phyloP scores from a whole-genome alignment of 345 rosid genomes.

The Gossypium herbaceum region DNA sequence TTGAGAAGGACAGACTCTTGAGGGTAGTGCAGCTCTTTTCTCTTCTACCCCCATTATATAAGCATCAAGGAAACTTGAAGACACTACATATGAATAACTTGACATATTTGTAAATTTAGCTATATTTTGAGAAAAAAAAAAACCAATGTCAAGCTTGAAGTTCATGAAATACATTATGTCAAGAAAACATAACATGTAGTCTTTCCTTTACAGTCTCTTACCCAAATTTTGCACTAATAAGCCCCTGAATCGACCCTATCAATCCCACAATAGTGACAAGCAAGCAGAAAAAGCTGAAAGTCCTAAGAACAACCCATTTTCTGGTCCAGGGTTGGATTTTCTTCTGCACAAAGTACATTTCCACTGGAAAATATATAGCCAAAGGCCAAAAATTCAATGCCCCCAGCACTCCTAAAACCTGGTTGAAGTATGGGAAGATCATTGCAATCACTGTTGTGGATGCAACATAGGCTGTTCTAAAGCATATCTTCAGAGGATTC shows the following conservation, averaged over 20 bases:
- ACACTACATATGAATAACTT: background rate
- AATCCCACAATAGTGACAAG: constrained; percentile 33
- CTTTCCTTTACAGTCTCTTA: background rate
- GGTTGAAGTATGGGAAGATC: constrained; percentile 64
- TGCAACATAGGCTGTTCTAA: constrained; percentile 40
- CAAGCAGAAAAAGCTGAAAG: constrained; percentile 47
- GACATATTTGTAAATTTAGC: background rate
- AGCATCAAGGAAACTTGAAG: too few relatives aligned
- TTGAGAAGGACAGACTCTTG: too few relatives aligned
- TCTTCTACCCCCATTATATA: too few relatives aligned
- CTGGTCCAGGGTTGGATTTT: constrained; percentile 45
- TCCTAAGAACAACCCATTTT: constrained; percentile 48
- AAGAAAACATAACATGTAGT: background rate
- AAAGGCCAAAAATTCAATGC: constrained; percentile 73
- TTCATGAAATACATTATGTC: background rate
- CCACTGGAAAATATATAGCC: constrained; percentile 61
- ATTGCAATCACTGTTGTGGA: constrained; percentile 40
- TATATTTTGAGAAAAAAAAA: background rate
- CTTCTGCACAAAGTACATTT: constrained; percentile 55
- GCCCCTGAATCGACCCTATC: constrained; percentile 43
- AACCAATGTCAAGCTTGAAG: background rate
- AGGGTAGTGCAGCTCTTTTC: too few relatives aligned
- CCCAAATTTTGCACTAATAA: constrained; percentile 38
- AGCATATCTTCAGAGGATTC: constrained; percentile 39
- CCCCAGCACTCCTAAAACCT: constrained; percentile 49